These are phyloP conservation scores for Fusarium coicis DNA, from an alignment of 2,329 filamentous ascomycete genomes.

Conservation along the genomic window DNA sequence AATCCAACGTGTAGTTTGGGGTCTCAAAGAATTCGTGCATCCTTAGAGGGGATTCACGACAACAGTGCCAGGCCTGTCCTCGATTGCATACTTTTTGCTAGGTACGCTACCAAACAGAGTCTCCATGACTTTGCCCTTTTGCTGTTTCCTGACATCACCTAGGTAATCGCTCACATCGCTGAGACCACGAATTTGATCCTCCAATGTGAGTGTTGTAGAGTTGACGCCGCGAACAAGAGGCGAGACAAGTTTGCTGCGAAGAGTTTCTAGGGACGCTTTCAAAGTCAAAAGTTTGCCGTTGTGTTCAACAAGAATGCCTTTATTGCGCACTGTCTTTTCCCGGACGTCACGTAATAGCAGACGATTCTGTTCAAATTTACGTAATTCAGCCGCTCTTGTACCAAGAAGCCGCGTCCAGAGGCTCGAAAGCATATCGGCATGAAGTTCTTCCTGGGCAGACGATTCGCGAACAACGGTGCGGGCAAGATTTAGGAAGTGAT, in stretches of 20 bases:
- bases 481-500: slow-evolving; percentile 88
- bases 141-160: slow-evolving; percentile 77
- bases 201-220: slow-evolving; percentile 76
- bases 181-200: slow-evolving; percentile 86
- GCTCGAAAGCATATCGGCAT: slow-evolving; percentile 82
- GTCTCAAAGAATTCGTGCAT: not conserved
- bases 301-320: slow-evolving; percentile 85
- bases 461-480: slow-evolving; percentile 87
- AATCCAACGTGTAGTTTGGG: not conserved
- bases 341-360: slow-evolving; percentile 81
- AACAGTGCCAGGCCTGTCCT: slow-evolving; percentile 40
- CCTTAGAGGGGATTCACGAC: slow-evolving; percentile 28
- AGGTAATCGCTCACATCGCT: slow-evolving; percentile 84
- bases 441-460: slow-evolving; percentile 80
- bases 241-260: slow-evolving; percentile 84
- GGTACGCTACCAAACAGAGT: slow-evolving; percentile 72
- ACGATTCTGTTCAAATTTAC: slow-evolving; percentile 93
- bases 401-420: slow-evolving; percentile 90
- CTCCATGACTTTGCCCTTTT: slow-evolving; percentile 86
- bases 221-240: slow-evolving; percentile 80
- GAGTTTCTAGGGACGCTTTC: slow-evolving; percentile 86
- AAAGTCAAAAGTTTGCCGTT: slow-evolving; percentile 85
- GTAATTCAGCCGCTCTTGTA: slow-evolving; percentile 76
- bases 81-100: slow-evolving; percentile 48
- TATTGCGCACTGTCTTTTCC: slow-evolving; percentile 86